These are phyloP conservation scores for Claviceps humidiphila DNA, from an alignment of 2,329 filamentous ascomycete genomes.

Conservation along the genomic window DNA sequence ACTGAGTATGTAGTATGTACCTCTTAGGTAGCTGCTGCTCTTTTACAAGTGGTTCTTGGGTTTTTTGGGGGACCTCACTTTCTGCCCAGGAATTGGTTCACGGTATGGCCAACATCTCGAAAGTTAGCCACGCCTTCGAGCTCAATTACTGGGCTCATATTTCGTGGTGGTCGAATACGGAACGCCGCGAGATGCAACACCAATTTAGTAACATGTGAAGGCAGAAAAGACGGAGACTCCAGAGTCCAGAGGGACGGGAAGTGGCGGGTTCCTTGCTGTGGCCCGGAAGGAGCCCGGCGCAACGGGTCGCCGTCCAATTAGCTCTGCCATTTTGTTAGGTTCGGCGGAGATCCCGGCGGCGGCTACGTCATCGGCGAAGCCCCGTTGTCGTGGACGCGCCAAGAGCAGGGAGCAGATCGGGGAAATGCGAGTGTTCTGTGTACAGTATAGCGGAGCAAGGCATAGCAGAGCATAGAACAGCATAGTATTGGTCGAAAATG, in stretches of 20 bases:
- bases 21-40: too few species aligned
- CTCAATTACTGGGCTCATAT: slow-evolving; percentile 5
- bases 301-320: neutral
- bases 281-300: neutral
- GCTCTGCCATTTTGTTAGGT: neutral
- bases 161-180: neutral
- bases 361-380: neutral
- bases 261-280: neutral
- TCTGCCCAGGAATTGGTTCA: slow-evolving; percentile 45
- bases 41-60: too few species aligned
- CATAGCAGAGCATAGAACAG: too few species aligned
- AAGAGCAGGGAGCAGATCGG: too few species aligned
- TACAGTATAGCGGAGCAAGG: too few species aligned
- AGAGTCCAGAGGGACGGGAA: neutral
- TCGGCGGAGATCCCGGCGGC: neutral
- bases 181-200: neutral
- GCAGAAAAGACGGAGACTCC: too few species aligned
- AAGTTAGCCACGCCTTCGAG: slow-evolving; percentile 49
- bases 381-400: neutral
- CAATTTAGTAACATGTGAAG: neutral
- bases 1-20: too few species aligned
- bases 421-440: too few species aligned
- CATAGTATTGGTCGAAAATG: too few species aligned
- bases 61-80: slow-evolving; percentile 26
- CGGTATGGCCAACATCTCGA: slow-evolving; percentile 57